Base-by-base conservation (phyloP, 1,284 basidiomycete species). In the Cryptococcus depauperatus region DNA sequence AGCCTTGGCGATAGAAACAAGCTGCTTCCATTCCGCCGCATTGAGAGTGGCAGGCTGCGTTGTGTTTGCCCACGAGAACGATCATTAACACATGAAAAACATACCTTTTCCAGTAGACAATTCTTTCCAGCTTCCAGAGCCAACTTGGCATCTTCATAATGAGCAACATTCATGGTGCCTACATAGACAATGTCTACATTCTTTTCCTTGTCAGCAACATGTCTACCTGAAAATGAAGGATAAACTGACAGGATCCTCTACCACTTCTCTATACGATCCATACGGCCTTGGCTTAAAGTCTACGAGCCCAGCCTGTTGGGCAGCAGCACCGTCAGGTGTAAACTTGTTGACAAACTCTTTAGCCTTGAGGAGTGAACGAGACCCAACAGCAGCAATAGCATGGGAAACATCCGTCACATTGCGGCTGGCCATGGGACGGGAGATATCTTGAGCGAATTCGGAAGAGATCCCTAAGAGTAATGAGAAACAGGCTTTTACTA, bases 181-280 rank as follows among this genome's bases (percentile, higher is more conserved):
- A 76, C 57, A 60, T 76, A 77, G 29, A 76, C 61, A 33, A 71
- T 70, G 39, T 74, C 56, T 19, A 75, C 68, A 32, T 74, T 57
- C 56, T 67, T 21, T 11, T 16, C n/a, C 14, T 27, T 23, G 33
- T 35, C 39, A 34, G 10, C 14, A 19, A n/a, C 33, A 2, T 30
- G n/a, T 30, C 13, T 34, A 18, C 26, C 28, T n/a, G n/a, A n/a
- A n/a, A n/a, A n/a, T n/a, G n/a, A n/a, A n/a, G 16, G 10, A 18
- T 18, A 1, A 1, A 51, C 62, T 33, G 27, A 66, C 64, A 4
- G 63, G 46, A 51, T 75, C 65, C 4, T 57, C 46, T 10, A 69
- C 65, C 0, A 75, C 58, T 41, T 71, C 70, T 4, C 63, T 55
- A 47, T 76, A 76, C 18, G 46, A 55, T 7, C 62, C 68, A 41